Conservation (phyloP, 345 rosid genomes). For the Bruguiera gymnorhiza region DNA sequence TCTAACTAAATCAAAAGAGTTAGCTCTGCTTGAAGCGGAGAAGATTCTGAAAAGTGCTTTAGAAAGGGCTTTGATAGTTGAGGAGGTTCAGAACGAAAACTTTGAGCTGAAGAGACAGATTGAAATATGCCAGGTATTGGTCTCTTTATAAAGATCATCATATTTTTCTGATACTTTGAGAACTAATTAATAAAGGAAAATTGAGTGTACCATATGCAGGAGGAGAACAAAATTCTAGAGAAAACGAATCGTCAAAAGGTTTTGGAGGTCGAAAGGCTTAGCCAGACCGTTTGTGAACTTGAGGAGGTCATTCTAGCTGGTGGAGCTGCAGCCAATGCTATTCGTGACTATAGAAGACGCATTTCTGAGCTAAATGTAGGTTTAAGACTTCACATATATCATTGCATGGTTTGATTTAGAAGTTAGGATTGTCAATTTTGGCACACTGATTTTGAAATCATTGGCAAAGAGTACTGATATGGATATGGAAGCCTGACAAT, state of each 20-base stretch:
- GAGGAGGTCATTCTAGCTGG: slow-evolving; percentile 85
- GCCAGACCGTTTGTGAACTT: slow-evolving; percentile 69
- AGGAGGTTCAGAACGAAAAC: slow-evolving; percentile 93
- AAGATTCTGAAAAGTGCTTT: slow-evolving; percentile 72
- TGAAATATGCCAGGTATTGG: slow-evolving; percentile 70
- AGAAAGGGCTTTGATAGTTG: slow-evolving; percentile 91
- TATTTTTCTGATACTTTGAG: background rate
- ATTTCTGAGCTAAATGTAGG: slow-evolving; percentile 72
- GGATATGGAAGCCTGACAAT: background rate
- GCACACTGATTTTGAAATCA: background rate
- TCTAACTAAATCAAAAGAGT: slow-evolving; percentile 76
- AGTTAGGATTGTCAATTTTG: background rate
- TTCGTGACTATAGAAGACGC: slow-evolving; percentile 67
- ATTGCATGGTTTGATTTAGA: background rate
- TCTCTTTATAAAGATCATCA: background rate
- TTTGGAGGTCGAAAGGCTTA: slow-evolving; percentile 79
- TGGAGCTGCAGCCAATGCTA: slow-evolving; percentile 77
- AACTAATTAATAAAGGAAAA: slow-evolving; percentile 3
- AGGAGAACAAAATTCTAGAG: slow-evolving; percentile 88
- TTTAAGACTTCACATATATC: background rate
- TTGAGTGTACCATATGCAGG: slow-evolving; percentile 35
- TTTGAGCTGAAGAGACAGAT: slow-evolving; percentile 77
- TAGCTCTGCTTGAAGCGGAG: slow-evolving; percentile 89
- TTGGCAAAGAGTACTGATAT: background rate
- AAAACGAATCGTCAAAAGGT: slow-evolving; percentile 92